phyloP scores from a whole-genome alignment of 2,329 filamentous ascomycete species.

The Akanthomyces lecanii region DNA sequence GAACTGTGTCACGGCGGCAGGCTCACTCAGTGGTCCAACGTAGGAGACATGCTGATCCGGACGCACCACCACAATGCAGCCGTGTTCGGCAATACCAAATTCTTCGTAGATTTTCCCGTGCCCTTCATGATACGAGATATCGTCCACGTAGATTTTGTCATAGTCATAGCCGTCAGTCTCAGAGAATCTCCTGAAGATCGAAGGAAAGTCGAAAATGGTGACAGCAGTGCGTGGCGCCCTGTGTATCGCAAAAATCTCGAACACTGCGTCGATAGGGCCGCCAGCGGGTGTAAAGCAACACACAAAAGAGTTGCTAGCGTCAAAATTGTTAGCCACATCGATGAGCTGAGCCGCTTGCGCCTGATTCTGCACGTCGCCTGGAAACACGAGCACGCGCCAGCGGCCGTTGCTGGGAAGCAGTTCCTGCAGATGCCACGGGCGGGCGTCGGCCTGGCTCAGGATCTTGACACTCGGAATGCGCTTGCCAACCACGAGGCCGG shows the following conservation, averaged over 20 bases:
- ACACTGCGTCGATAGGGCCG: slow-evolving; percentile 26
- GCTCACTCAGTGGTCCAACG: slow-evolving; percentile 36
- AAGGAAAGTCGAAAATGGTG: slow-evolving; percentile 49
- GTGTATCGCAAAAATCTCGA: slow-evolving; percentile 61
- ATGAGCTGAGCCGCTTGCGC: slow-evolving; percentile 42
- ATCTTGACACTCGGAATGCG: slow-evolving; percentile 57
- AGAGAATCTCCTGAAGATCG: slow-evolving; percentile 45
- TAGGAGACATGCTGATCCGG: slow-evolving; percentile 64
- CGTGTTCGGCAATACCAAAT: slow-evolving; percentile 53
- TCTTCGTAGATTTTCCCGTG: slow-evolving; percentile 48
- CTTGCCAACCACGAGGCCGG: slow-evolving; percentile 45
- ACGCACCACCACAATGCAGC: slow-evolving; percentile 56
- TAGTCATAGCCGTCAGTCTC: slow-evolving; percentile 50
- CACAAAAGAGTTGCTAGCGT: slow-evolving; percentile 19
- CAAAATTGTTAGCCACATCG: slow-evolving; percentile 43
- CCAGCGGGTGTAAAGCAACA: slow-evolving; percentile 14
- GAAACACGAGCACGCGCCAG: slow-evolving; percentile 58
- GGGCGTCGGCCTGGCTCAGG: slow-evolving; percentile 51
- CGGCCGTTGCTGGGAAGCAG: slow-evolving; percentile 52
- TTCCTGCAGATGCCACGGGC: slow-evolving; percentile 57
- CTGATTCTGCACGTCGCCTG: slow-evolving; percentile 48
- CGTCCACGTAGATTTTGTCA: slow-evolving; percentile 53
- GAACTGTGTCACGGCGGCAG: slow-evolving; percentile 31
- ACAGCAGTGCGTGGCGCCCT: slow-evolving; percentile 44
- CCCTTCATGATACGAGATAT: slow-evolving; percentile 49